Base-by-base conservation (phyloP, 257 asterid species). In the Lavandula angustifolia region DNA sequence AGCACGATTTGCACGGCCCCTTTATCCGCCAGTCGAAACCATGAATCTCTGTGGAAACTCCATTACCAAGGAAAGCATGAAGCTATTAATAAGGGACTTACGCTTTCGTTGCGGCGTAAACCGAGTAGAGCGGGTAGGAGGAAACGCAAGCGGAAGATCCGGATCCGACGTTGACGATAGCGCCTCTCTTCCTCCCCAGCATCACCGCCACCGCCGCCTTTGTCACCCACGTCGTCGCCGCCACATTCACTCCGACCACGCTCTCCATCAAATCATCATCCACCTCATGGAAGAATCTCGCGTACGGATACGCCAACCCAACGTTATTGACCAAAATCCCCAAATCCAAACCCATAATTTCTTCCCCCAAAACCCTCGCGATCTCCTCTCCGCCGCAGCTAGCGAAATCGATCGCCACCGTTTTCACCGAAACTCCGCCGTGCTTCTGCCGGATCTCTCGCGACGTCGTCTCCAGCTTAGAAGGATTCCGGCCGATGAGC, bases 41-140 rank as follows among this genome's bases (percentile, higher is more conserved):
- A n/a, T n/a, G n/a, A n/a, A n/a, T n/a, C n/a, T n/a, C n/a, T n/a
- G n/a, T n/a, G n/a, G n/a, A n/a, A n/a, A n/a, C n/a, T n/a, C n/a
- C n/a, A n/a, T n/a, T n/a, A n/a, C n/a, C n/a, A n/a, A n/a, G n/a
- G n/a, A n/a, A n/a, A n/a, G 27, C 27, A 22, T 22, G 27, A 22
- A 2, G 2, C 2, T 22, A 22, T 22, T 22, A 22, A 22, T 22
- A 29, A 38, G 27, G 2, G 3, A 51, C 62, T 70, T 17, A 75
- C 80, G 74, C 70, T 71, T 75, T 75, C 0, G 80, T 59, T 3
- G 80, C 80, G 42, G 80, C 77, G 48, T 76, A 76, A 14, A 76
- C 12, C 1, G 77, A 14, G 60, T 54, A 66, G 6, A 76, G 74
- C 44, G 80, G 80, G 40, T 54, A 71, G 0, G 80, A 76, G 0